phyloP scores from a whole-genome alignment of 352 stramenopile genomes.

The Phytophthora pisi region DNA sequence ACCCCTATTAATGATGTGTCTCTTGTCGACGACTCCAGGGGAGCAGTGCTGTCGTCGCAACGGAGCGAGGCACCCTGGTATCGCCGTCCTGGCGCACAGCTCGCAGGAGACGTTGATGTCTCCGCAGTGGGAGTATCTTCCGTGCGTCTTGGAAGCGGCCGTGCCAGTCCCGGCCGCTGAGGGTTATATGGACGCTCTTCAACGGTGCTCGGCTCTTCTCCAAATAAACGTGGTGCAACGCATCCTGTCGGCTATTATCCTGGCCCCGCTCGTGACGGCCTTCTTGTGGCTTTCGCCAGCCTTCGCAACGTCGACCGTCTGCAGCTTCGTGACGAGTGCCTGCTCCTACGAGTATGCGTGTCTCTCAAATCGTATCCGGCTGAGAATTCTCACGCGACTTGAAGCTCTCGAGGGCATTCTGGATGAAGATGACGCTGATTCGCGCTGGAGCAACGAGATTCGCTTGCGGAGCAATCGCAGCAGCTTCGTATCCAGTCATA shows the following conservation, averaged over 20 bases:
- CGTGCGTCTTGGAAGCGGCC: not conserved
- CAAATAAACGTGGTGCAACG: conserved; percentile 63
- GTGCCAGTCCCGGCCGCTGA: not conserved
- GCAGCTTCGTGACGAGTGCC: conserved; percentile 56
- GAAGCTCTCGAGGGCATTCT: conserved; percentile 36
- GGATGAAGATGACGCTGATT: conserved; percentile 5
- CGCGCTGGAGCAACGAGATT: conserved; percentile 4
- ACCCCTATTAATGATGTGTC: too few species aligned
- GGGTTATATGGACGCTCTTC: not conserved
- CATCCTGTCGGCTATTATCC: conserved; percentile 52
- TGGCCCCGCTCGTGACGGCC: conserved; percentile 63
- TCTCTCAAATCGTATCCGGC: conserved; percentile 66
- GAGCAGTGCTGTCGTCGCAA: not conserved
- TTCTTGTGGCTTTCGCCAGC: conserved; percentile 71
- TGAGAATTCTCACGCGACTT: conserved; percentile 45
- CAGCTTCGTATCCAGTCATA: conserved; percentile 10
- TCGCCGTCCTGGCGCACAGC: conserved; percentile 8
- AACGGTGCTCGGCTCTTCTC: conserved; percentile 21
- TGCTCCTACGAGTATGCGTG: conserved; percentile 78
- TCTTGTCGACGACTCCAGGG: too few species aligned
- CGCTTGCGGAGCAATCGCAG: not conserved
- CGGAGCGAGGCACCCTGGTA: conserved; percentile 2
- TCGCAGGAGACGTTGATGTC: conserved; percentile 14
- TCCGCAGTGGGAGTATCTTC: conserved; percentile 19
- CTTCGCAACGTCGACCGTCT: conserved; percentile 66